These are phyloP conservation scores for Myriosclerotinia scirpicola DNA, from an alignment of 2,329 filamentous ascomycete genomes.

Conservation along the genomic window DNA sequence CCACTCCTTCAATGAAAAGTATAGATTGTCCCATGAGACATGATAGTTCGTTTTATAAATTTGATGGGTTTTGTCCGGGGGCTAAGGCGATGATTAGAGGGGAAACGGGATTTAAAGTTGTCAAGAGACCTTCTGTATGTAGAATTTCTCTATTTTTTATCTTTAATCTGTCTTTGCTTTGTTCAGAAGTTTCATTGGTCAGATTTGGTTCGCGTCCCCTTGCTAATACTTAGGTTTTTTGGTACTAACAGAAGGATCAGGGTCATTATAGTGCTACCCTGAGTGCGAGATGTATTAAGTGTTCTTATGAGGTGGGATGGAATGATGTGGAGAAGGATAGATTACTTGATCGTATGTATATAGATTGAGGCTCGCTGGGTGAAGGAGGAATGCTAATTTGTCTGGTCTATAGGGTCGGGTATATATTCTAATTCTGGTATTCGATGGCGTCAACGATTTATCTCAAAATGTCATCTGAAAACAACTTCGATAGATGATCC, in stretches of 20 bases:
- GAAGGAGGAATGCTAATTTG: not conserved
- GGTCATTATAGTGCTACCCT: constrained; percentile 37
- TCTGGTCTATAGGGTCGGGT: constrained; percentile 30
- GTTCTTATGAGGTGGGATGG: constrained; percentile 39
- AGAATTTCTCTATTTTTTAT: not conserved
- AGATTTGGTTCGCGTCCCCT: not conserved
- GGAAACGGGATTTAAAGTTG: constrained; percentile 37
- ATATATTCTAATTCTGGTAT: constrained; percentile 39
- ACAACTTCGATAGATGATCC: constrained; percentile 35
- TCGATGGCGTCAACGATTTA: constrained; percentile 38
- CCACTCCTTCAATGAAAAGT: constrained; percentile 33
- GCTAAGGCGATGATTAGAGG: constrained; percentile 35
- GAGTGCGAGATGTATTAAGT: constrained; percentile 38
- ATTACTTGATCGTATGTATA: constrained; percentile 32
- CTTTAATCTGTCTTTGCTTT: not conserved
- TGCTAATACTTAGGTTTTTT: constrained; percentile 21
- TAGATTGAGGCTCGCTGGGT: not conserved
- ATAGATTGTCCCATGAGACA: constrained; percentile 36
- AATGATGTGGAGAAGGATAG: constrained; percentile 39
- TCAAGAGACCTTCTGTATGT: constrained; percentile 38
- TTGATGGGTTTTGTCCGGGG: constrained; percentile 40
- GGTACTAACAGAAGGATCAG: constrained; percentile 30
- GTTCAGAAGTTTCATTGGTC: not conserved
- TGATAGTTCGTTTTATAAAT: constrained; percentile 39
- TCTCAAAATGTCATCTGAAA: constrained; percentile 39